These are phyloP conservation scores for Pythium guiyangense DNA, from an alignment of 352 stramenopile species.

Conservation along the genomic window DNA sequence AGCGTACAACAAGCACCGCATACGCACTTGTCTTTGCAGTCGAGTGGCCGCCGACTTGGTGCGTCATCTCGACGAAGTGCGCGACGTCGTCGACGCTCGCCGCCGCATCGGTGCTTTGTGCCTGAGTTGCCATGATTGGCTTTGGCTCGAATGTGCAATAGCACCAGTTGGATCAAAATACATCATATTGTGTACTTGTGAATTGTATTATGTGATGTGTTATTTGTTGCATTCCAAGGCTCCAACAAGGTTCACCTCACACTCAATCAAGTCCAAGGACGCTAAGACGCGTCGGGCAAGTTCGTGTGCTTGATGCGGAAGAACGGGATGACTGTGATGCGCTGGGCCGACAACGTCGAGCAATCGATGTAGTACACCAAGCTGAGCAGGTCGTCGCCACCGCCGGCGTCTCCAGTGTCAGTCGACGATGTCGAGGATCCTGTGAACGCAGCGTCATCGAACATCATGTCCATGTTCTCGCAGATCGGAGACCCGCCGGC, in stretches of 20 bases:
- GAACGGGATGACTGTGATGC: conserved; percentile 6
- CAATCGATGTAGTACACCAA: background rate
- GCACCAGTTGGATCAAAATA: no score
- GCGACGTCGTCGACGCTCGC: conserved; percentile 3
- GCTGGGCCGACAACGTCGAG: background rate
- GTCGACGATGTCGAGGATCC: background rate
- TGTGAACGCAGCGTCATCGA: background rate
- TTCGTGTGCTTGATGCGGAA: conserved; percentile 6
- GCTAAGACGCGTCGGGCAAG: background rate
- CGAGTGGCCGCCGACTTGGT: conserved; percentile 78
- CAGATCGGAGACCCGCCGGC: conserved; percentile 4
- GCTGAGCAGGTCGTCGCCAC: background rate
- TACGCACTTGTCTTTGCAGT: conserved; percentile 64
- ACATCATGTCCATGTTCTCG: background rate
- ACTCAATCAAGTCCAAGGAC: no score
- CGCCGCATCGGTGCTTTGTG: conserved; percentile 1
- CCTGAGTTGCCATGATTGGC: background rate
- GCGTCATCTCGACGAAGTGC: conserved; percentile 46
- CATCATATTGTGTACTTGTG: no score
- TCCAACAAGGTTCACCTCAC: no score
- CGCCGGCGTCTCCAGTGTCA: background rate
- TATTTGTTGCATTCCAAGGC: background rate
- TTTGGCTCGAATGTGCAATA: no score
- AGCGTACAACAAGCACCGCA: background rate
- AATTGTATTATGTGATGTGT: no score